Percentiles rank a stretch among this genome's conserved stretches.
Conservation (phyloP, 495 filamentous ascomycete genomes). For the Penicillium mononematosum region DNA sequence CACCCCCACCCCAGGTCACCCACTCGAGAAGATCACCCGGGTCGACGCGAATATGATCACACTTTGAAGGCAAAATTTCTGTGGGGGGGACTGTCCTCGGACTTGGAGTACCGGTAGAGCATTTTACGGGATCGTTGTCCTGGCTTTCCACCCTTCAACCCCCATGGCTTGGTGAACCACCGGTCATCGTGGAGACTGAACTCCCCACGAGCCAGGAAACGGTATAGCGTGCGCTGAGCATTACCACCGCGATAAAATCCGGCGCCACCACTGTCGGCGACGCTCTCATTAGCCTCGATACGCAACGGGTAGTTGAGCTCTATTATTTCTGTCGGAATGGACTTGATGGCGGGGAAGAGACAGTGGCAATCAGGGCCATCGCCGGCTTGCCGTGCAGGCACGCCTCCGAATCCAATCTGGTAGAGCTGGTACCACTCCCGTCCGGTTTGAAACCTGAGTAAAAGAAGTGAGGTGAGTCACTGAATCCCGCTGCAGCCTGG, state of each 20-base stretch:
- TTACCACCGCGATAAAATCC: constrained; percentile 51
- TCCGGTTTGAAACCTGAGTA: constrained; percentile 50
- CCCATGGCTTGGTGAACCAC: constrained; percentile 55
- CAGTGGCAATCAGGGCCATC: constrained; percentile 53
- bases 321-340: constrained; percentile 50
- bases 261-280: constrained; percentile 48
- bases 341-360: constrained; percentile 53
- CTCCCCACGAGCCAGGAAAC: constrained; percentile 45
- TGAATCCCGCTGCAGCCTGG: constrained; percentile 50
- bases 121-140: constrained; percentile 44
- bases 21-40: constrained; percentile 51
- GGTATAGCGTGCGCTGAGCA: constrained; percentile 48
- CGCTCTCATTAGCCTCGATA: constrained; percentile 50
- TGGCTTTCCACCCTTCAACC: constrained; percentile 46
- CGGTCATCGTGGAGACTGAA: constrained; percentile 52
- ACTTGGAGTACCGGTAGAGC: constrained; percentile 40
- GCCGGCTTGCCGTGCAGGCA: constrained; percentile 48
- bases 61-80: constrained; percentile 43
- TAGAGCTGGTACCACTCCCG: constrained; percentile 54
- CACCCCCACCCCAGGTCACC: constrained; percentile 53
- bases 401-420: constrained; percentile 52
- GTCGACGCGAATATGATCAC: constrained; percentile 49
- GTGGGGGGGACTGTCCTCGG: constrained; percentile 26
- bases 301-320: constrained; percentile 51
- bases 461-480: constrained; percentile 52